phyloP scores from a whole-genome alignment of 176 grass and related monocot species.

The barley (Hordeum vulgare) region MorexV3_pseudomolecules_assembly NC_058521.1:569743592-569744091 shows the following conservation, averaged over 20 bases:
- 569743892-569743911: not conserved
- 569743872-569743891: not conserved
- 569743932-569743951: not conserved
- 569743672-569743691: no score
- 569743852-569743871: not conserved
- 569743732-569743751: not conserved
- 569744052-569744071: not conserved
- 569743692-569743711: no score
- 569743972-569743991: not conserved
- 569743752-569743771: not conserved
- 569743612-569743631: no score
- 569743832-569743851: not conserved
- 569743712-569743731: no score
- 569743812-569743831: not conserved
- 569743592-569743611: no score
- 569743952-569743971: not conserved
- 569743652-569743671: no score
- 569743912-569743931: not conserved
- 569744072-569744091: slow-evolving; percentile 61
- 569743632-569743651: no score
- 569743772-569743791: not conserved
- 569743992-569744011: not conserved
- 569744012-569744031: not conserved
- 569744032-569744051: not conserved
- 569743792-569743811: not conserved